Percentiles rank a stretch among this genome's conserved stretches.
Evolutionary conservation across 495 filamentous ascomycete species (phyloP).

Genomic region (Xylaria cubensis): DNA sequence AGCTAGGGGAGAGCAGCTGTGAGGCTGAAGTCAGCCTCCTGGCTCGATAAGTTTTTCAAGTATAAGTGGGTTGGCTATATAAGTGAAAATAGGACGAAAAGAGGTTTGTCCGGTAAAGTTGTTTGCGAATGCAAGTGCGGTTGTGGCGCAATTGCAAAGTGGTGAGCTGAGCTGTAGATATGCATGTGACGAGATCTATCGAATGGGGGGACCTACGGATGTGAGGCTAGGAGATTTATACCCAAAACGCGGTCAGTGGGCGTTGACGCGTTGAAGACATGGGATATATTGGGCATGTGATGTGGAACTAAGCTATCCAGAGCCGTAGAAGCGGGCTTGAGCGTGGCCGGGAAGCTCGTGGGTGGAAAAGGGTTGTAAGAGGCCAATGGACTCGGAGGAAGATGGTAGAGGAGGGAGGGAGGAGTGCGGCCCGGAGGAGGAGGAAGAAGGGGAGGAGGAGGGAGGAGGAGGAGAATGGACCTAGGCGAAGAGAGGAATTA

Average conservation of each 20-base stretch:
- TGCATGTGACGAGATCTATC: background rate
- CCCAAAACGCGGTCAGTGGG: conserved; percentile 27
- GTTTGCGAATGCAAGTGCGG: background rate
- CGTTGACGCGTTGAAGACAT: conserved; percentile 28
- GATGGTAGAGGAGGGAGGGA: background rate
- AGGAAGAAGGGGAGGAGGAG: conserved; percentile 14
- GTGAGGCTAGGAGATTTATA: conserved; percentile 22
- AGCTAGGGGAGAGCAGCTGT: conserved; percentile 18
- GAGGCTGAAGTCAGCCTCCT: conserved; percentile 52
- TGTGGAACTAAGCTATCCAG: conserved; percentile 11
- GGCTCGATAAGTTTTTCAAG: conserved; percentile 8
- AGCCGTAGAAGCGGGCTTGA: background rate
- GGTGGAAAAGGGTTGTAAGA: conserved; percentile 27
- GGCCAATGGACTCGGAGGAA: conserved; percentile 8
- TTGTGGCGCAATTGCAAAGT: conserved; percentile 4
- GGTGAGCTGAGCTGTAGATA: conserved; percentile 13
- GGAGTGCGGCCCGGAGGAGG: conserved; percentile 4
- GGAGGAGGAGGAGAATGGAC: conserved; percentile 2
- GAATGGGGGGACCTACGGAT: conserved; percentile 21
- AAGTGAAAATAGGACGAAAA: background rate
- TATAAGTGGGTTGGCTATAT: conserved; percentile 26
- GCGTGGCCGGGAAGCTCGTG: background rate
- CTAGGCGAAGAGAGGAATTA: conserved; percentile 3
- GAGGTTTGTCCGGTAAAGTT: background rate
- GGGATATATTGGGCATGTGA: conserved; percentile 13